Base-by-base conservation (phyloP, 345 rosid genomes). In the Carallia pectinifolia region DNA sequence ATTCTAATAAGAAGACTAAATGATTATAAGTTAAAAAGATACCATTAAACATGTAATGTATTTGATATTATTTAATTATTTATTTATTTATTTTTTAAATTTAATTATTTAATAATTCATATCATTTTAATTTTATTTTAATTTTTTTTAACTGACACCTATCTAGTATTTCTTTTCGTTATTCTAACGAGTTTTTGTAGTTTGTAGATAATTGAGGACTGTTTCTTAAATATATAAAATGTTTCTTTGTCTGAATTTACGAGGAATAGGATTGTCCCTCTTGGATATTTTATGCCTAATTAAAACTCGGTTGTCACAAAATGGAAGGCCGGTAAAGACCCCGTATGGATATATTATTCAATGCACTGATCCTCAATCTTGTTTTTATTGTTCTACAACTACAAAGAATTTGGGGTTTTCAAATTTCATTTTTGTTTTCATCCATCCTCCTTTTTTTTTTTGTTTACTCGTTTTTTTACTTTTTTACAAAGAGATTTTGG, bases 181-280 rank as follows among this genome's bases (percentile, higher is more conserved):
- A 7, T 65, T 8, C 65, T 13, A 59, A 44, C 59, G 62, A 44
- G 71, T 74, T 63, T 30, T 27, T 48, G 56, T 36, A 23, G 38
- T 33, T 10, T 60, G 13, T 37, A n/a, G 10, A 38, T 53, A 23
- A 30, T 17, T 55, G 71, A 70, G 72, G 66, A 39, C 54, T 27
- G 55, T n/a, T 2, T 3, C 4, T 44, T 27, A 17, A n/a, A 47
- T 27, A 59, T 55, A 31, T 29, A 55, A 55, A 55, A 58, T 69
- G 48, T 36, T 39, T 27, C 9, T 3, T 36, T 2, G 39, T 6
- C 66, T 53, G 81, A 79, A 76, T 55, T 79, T 67, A 69, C 68
- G 62, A 77, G 71, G 81, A 34, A 7, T 58, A 77, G 71, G 81
- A 34, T 17, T 58, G 30, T 66, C 68, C 71, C 47, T 54, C 10